A percentile compares a stretch with the other conserved stretches of the same genome.
phyloP scores from a whole-genome alignment of 1,139 yeast species.

The Sugiyamaella paludigena region DNA sequence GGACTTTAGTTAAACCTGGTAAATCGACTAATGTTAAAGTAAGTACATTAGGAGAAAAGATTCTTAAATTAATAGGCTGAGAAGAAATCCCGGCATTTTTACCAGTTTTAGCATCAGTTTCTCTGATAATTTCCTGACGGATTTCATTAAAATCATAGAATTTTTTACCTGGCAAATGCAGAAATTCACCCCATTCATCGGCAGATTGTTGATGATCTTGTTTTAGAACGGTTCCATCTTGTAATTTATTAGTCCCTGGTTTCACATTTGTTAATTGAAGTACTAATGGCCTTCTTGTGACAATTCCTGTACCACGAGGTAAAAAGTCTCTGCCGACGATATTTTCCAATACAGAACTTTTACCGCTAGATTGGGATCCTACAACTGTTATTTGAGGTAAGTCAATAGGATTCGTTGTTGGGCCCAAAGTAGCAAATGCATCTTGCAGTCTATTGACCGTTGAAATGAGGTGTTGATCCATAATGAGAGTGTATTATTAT shows the following conservation, averaged over 20 bases:
- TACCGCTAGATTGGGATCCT: constrained; percentile 93
- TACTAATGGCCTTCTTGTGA: constrained; percentile 88
- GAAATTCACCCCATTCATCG: constrained; percentile 98
- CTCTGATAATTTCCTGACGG: constrained; percentile 84
- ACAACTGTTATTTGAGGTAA: constrained; percentile 96
- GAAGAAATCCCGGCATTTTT: constrained; percentile 89
- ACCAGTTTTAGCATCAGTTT: constrained; percentile 94
- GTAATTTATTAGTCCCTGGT: constrained; percentile 77
- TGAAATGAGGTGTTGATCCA: constrained; percentile 87
- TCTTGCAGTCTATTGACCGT: constrained; percentile 83
- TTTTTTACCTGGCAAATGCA: constrained; percentile 86
- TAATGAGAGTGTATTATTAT: no score
- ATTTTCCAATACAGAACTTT: constrained; percentile 89
- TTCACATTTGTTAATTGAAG: constrained; percentile 65
- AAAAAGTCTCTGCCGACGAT: constrained; percentile 95
- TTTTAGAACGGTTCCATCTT: constrained; percentile 72
- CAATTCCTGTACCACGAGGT: constrained; percentile 95
- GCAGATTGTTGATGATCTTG: constrained; percentile 59
- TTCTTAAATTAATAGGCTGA: constrained; percentile 87
- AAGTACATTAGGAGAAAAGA: constrained; percentile 92
- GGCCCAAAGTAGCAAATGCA: constrained; percentile 92
- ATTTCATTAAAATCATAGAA: constrained; percentile 88
- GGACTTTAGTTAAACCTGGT: constrained; percentile 98
- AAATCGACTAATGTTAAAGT: constrained; percentile 96
- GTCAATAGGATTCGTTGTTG: constrained; percentile 50